These are phyloP conservation scores for Ceratobasidium sp. DNA, from an alignment of 1,284 basidiomycete species.

Conservation along the genomic window DNA sequence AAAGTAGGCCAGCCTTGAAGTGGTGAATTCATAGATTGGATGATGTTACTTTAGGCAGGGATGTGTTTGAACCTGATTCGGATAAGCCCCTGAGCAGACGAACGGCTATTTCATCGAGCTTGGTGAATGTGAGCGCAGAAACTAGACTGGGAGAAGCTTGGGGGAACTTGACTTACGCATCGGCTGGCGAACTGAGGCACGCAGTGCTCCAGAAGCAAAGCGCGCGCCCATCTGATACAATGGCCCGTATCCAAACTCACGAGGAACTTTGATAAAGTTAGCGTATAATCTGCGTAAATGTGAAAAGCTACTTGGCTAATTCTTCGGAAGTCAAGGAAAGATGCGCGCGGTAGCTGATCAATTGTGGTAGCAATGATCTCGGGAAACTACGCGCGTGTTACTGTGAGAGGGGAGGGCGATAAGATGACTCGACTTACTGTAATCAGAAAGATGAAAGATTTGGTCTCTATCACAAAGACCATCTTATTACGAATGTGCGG, in stretches of 20 bases:
- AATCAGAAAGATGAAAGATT: not conserved
- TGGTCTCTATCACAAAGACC: not conserved
- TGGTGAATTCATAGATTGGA: not conserved
- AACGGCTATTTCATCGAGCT: not conserved
- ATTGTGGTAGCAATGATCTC: not conserved
- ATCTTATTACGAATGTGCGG: not conserved
- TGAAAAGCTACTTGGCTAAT: not conserved
- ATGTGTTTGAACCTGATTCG: not conserved
- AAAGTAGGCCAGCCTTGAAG: not conserved
- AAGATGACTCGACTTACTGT: not conserved
- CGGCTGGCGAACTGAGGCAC: not conserved
- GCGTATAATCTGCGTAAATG: not conserved
- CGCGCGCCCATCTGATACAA: conserved; percentile 1
- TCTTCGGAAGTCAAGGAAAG: not conserved
- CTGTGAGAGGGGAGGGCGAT: not conserved
- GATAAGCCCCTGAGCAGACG: not conserved
- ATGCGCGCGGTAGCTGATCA: conserved; percentile 5
- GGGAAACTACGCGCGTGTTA: not conserved
- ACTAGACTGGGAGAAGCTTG: not conserved
- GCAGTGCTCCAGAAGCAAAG: conserved; percentile 3
- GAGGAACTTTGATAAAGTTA: conserved; percentile 7
- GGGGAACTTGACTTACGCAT: not conserved
- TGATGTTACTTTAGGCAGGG: not conserved
- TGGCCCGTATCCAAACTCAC: not conserved
- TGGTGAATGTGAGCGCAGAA: not conserved